Conservation (phyloP, 2,329 filamentous ascomycete species). For the Alternaria solani region DNA sequence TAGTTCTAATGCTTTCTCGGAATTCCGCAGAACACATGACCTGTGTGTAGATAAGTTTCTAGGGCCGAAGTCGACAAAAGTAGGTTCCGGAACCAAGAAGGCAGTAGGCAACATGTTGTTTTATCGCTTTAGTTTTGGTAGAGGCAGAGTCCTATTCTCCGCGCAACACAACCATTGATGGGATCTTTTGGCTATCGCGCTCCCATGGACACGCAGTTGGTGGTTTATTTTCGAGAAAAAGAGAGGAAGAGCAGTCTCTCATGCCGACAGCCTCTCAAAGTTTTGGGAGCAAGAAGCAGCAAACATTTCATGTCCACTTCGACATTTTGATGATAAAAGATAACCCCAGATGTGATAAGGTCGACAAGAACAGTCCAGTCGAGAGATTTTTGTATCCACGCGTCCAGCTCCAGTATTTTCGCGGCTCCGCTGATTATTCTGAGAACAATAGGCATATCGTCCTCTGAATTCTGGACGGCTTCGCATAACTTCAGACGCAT, state of each 20-base stretch:
- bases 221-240: too few species aligned
- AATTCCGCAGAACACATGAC: too few species aligned
- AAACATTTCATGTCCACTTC: background rate
- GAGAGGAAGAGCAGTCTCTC: background rate
- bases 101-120: fast-evolving
- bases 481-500: too few species aligned
- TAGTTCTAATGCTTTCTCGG: background rate
- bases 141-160: background rate
- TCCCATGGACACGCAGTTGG: too few species aligned
- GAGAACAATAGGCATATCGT: background rate
- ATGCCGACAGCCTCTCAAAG: background rate
- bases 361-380: background rate
- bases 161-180: too few species aligned
- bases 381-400: background rate
- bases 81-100: background rate
- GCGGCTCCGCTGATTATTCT: background rate
- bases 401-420: background rate
- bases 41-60: background rate
- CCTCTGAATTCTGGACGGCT: too few species aligned
- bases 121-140: background rate
- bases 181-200: too few species aligned
- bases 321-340: background rate
- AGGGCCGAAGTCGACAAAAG: background rate
- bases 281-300: background rate
- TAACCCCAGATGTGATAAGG: background rate